Evolutionary conservation across 129 eudicot genomes (phyloP), one percentile per base, ranked within the genome.

Genomic region (Solidago caesia): DNA sequence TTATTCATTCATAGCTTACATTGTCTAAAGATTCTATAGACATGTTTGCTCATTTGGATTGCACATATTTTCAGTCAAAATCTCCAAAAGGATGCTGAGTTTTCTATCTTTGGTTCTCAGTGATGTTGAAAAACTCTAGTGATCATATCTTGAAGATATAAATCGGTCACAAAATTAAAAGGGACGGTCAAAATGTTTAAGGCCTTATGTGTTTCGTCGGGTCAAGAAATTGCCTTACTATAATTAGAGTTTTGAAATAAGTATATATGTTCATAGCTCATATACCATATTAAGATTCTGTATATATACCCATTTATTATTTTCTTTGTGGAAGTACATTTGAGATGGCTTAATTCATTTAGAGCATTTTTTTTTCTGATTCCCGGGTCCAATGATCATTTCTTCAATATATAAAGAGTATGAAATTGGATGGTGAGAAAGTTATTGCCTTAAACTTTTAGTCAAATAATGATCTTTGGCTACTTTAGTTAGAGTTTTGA

Each of bases 1-100:
- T 63, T 71, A 63, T 67, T 27, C 25, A 1, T 25, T 46, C 6
- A 15, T 67, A 56, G 49, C 45, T 69, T 10, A 47, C 67, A 76
- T 67, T 11, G 8, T 27, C 27, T 67, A 11, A 44, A 76, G 49
- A 44, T 43, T 55, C 49, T 66, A 65, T 21, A 55, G 33, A 42
- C 72, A 2, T 12, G 10, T 52, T 33, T 56, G 39, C 26, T 75
- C 6, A 44, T 29, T 44, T 8, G 7, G 25, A 10, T 46, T 73
- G 60, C 68, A 45, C 27, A 8, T 16, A 8, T 6, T 57, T 5
- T 49, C 12, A 51, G 6, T 33, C 2, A n/a, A 39, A n/a, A 70
- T 48, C 48, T 52, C 43, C 9, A n/a, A 71, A 5, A 39, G 59
- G n/a, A 8, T 53, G 7, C 25, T 53, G 6, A 21, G n/a, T 53